Conservation (phyloP, 176 grass and related monocot genomes). For the Cenchrus americanus region DNA sequence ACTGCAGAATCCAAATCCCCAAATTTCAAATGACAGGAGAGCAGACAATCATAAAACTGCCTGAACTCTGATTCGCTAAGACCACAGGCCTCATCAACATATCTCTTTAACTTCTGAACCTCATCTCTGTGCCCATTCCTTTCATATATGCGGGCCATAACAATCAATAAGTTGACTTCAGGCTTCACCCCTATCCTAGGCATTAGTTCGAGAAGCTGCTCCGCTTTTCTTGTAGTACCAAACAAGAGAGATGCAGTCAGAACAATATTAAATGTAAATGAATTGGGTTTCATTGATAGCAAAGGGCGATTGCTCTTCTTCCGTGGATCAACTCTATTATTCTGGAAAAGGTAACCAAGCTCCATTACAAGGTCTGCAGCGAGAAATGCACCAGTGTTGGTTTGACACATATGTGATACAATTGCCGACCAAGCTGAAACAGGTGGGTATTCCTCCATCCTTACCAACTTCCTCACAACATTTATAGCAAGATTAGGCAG, state of each 20-base stretch:
- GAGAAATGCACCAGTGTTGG: constrained; percentile 61
- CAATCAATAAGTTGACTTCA: constrained; percentile 61
- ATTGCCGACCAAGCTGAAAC: constrained; percentile 69
- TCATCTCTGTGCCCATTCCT: constrained; percentile 84
- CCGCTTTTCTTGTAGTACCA: constrained; percentile 72
- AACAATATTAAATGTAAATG: constrained; percentile 68
- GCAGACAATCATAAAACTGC: constrained; percentile 77
- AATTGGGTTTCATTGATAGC: constrained; percentile 76
- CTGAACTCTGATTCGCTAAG: constrained; percentile 72
- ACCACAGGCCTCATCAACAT: constrained; percentile 70
- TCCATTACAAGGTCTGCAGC: constrained; percentile 81
- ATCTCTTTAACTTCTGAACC: constrained; percentile 73
- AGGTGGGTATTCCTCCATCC: constrained; percentile 78
- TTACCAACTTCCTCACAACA: constrained; percentile 74
- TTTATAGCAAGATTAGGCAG: constrained; percentile 74
- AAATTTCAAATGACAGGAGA: constrained; percentile 87
- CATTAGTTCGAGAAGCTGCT: constrained; percentile 87
- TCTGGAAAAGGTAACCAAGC: constrained; percentile 75
- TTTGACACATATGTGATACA: constrained; percentile 77
- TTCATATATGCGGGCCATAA: constrained; percentile 84
- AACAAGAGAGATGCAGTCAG: constrained; percentile 78
- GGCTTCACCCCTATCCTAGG: constrained; percentile 69
- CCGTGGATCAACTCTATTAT: constrained; percentile 78
- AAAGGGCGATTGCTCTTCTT: constrained; percentile 71
- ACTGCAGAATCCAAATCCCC: constrained; percentile 67